Conservation (phyloP, 1,139 yeast genomes). For the Suhomyces maxii region DNA sequence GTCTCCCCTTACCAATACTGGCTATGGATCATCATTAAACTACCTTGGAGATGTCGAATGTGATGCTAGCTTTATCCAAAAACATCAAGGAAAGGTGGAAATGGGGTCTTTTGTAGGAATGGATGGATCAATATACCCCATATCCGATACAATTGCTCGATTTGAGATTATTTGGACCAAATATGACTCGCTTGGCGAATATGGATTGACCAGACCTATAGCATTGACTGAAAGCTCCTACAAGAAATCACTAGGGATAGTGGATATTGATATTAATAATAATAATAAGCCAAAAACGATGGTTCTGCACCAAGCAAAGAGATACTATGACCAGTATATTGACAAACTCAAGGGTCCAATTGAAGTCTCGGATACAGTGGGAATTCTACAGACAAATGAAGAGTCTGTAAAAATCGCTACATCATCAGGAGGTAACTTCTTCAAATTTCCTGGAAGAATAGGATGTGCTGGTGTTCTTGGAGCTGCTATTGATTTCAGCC, state of each 20-base stretch:
- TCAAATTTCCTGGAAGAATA: constrained; percentile 49
- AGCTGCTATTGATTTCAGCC: constrained; percentile 36
- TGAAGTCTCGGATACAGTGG: constrained; percentile 36
- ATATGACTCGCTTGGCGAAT: constrained; percentile 8
- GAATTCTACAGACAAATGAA: constrained; percentile 20
- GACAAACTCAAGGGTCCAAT: constrained; percentile 4
- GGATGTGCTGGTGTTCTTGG: constrained; percentile 58
- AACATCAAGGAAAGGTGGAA: constrained; percentile 2
- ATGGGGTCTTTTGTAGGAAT: constrained; percentile 29
- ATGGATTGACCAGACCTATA: constrained; percentile 31
- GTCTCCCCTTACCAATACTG: constrained; percentile 53
- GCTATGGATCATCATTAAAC: constrained; percentile 55
- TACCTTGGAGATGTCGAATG: constrained; percentile 50
- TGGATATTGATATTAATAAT: background rate
- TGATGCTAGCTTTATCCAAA: constrained; percentile 38
- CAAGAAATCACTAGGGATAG: background rate
- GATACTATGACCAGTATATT: constrained; percentile 16
- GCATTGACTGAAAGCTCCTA: constrained; percentile 16
- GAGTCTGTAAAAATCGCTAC: constrained; percentile 30
- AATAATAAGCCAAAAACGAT: background rate
- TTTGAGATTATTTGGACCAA: constrained; percentile 16
- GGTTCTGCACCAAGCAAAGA: constrained; percentile 18
- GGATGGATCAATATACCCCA: constrained; percentile 22
- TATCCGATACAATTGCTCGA: constrained; percentile 21
- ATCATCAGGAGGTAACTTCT: constrained; percentile 56